phyloP scores from a whole-genome alignment of 2,329 filamentous ascomycete species.

The Peltaster fructicola region DNA sequence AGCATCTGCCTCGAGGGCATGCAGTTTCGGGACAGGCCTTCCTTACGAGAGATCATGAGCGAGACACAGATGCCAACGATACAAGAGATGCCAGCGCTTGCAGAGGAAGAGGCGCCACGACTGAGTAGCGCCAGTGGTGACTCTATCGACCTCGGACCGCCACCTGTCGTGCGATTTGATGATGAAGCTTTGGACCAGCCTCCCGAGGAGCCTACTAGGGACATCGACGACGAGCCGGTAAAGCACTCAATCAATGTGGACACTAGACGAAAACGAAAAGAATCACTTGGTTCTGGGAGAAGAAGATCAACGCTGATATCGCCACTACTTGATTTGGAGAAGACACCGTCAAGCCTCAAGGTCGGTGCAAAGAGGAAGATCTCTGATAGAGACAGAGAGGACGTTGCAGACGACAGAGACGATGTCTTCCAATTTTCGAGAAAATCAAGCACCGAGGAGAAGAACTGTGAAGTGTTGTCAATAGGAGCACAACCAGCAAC shows the following conservation, averaged over 20 bases:
- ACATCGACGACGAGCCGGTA: conserved; percentile 18
- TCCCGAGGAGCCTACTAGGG: conserved; percentile 3
- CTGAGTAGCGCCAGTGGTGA: conserved; percentile 38
- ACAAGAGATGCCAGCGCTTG: conserved; percentile 46
- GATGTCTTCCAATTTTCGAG: no score
- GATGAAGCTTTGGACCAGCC: conserved; percentile 6
- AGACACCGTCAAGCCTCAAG: conserved; percentile 19
- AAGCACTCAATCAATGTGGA: conserved; percentile 31
- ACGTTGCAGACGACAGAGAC: conserved; percentile 1
- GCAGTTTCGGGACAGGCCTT: conserved; percentile 16
- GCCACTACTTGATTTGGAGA: conserved; percentile 23
- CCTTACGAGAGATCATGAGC: conserved; percentile 16
- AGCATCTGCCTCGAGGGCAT: no score
- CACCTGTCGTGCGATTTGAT: conserved; percentile 36
- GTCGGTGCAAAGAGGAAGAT: conserved; percentile 41
- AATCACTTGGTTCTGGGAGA: no score
- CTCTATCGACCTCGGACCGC: conserved; percentile 50
- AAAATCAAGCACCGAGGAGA: no score
- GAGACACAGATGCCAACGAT: conserved; percentile 43
- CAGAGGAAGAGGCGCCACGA: conserved; percentile 35
- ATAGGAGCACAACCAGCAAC: no score
- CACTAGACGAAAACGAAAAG: conserved; percentile 34
- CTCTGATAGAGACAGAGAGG: conserved; percentile 18
- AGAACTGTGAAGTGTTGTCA: no score
- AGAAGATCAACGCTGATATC: no score